Conservation (phyloP, 495 filamentous ascomycete species). For the Hypoxylon subgilvum region DNA sequence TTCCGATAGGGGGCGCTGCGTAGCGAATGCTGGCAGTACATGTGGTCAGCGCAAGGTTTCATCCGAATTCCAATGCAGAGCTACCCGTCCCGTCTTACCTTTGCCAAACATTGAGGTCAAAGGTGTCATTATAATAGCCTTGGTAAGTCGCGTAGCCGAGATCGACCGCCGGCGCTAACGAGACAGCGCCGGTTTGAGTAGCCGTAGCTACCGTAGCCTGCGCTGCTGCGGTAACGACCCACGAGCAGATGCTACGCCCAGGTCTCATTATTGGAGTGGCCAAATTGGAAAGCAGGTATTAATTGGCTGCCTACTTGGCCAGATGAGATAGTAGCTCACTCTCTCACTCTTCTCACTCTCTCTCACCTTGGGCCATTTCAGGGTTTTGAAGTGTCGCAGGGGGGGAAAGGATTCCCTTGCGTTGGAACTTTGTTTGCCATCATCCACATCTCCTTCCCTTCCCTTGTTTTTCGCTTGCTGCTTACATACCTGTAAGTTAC, state of each 20-base stretch:
- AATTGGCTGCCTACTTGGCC: slow-evolving; percentile 19
- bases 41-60: slow-evolving; percentile 3
- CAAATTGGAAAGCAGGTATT: not conserved
- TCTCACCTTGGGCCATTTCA: too few relatives aligned
- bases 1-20: slow-evolving; percentile 43
- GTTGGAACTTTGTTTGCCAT: not conserved
- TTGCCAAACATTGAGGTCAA: slow-evolving; percentile 49
- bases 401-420: slow-evolving; percentile 4
- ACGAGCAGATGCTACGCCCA: slow-evolving; percentile 12
- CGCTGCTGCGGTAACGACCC: slow-evolving; percentile 8
- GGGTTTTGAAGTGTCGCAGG: slow-evolving; percentile 6
- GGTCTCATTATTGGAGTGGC: slow-evolving; percentile 18
- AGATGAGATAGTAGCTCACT: slow-evolving; percentile 5
- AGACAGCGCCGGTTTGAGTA: not conserved
- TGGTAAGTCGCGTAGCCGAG: slow-evolving; percentile 51
- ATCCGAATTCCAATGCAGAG: not conserved
- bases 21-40: slow-evolving; percentile 38
- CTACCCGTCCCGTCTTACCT: slow-evolving; percentile 41
- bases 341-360: too few relatives aligned
- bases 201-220: not conserved
- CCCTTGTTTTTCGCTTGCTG: not conserved
- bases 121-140: slow-evolving; percentile 42
- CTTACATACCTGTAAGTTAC: not conserved
- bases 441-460: not conserved
- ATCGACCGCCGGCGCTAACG: slow-evolving; percentile 39